A percentile compares a stretch with the other conserved stretches of the same genome.
These are phyloP conservation scores for Fagopyrum esculentum DNA, from an alignment of 148 eudicot species.

Conservation along the genomic window DNA sequence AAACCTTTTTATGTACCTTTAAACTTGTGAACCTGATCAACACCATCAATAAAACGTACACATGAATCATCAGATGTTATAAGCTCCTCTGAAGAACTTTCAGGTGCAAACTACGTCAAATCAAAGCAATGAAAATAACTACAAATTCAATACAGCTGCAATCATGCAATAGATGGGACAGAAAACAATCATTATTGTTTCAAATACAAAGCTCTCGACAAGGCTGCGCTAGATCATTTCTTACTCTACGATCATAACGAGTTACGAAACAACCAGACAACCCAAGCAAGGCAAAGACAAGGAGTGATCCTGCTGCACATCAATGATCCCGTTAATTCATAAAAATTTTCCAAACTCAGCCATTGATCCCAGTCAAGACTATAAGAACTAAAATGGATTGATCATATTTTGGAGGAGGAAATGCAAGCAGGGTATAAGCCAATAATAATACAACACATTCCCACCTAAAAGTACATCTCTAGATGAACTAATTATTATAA, in stretches of 20 bases:
- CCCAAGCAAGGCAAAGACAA: constrained; percentile 88
- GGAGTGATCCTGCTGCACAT: constrained; percentile 59
- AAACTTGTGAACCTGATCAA: no score
- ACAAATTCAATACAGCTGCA: no score
- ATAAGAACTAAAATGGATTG: neutral
- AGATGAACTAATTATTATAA: no score
- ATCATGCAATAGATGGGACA: no score
- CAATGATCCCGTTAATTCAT: neutral
- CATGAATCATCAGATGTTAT: no score
- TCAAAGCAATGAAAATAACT: no score
- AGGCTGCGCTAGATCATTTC: constrained; percentile 90
- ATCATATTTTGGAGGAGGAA: neutral
- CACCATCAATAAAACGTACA: no score
- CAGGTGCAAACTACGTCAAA: no score
- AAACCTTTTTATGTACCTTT: no score
- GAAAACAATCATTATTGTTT: no score
- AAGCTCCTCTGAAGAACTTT: no score
- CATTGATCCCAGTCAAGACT: neutral
- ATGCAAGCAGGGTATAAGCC: neutral
- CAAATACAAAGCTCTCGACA: constrained; percentile 93
- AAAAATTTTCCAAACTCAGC: neutral
- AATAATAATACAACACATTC: neutral
- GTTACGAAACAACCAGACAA: constrained; percentile 87
- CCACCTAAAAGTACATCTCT: no score
- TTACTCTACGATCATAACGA: constrained; percentile 87